Evolutionary conservation across 305 asterid species (phyloP).

Genomic region (Petunia hybrid): DNA sequence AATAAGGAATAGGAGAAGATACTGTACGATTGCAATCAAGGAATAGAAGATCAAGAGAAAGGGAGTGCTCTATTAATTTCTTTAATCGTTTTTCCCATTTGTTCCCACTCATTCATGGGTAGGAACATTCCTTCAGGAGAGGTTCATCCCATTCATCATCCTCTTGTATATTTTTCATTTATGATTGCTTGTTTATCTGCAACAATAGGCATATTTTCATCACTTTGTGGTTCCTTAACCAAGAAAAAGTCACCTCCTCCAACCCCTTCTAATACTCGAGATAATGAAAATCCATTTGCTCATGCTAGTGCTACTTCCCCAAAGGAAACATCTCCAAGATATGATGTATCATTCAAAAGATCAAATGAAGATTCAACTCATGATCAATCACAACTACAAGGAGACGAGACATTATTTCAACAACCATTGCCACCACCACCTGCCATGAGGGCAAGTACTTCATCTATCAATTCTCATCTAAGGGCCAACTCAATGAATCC

Average conservation of each 20-base stretch:
- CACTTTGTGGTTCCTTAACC: constrained; percentile 53
- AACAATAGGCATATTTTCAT: constrained; percentile 50
- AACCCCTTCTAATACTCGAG: not conserved
- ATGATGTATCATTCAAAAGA: constrained; percentile 22
- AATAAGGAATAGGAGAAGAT: constrained; percentile 1
- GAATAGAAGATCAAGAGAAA: not conserved
- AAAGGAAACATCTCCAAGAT: constrained; percentile 41
- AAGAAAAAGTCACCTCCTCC: constrained; percentile 36
- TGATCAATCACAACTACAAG: constrained; percentile 18
- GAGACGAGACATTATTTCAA: constrained; percentile 10
- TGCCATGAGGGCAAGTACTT: not conserved
- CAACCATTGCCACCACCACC: constrained; percentile 32
- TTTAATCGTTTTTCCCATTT: not conserved
- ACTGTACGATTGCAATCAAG: constrained; percentile 7
- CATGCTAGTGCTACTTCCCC: constrained; percentile 25
- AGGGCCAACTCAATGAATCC: not conserved
- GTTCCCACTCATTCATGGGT: constrained; percentile 41
- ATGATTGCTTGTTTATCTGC: constrained; percentile 35
- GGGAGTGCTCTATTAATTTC: not conserved
- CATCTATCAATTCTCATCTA: not conserved
- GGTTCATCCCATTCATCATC: not conserved
- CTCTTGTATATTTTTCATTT: not conserved
- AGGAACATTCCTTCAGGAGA: constrained; percentile 40
- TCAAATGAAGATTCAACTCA: not conserved
- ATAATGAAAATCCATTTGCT: not conserved